These are phyloP conservation scores for Xylaria digitata DNA, from an alignment of 2,329 filamentous ascomycete species.

Conservation along the genomic window DNA sequence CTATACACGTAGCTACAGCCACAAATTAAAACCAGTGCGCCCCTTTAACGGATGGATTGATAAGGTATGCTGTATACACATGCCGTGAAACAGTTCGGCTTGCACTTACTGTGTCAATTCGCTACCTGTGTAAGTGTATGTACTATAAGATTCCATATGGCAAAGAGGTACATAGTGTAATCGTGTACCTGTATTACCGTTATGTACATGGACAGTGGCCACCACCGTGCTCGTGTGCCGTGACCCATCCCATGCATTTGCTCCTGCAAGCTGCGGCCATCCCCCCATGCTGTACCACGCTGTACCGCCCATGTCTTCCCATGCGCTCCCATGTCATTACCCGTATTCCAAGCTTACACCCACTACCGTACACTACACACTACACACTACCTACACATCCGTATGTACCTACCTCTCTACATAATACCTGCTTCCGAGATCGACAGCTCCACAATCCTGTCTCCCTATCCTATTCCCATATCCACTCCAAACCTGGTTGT, in stretches of 20 bases:
- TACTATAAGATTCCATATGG: too few species aligned
- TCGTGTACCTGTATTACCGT: not conserved
- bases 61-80: too few species aligned
- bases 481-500: constrained; percentile 25
- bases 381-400: too few species aligned
- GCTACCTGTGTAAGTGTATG: too few species aligned
- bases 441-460: constrained; percentile 37
- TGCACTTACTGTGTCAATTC: too few species aligned
- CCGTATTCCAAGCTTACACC: constrained; percentile 38
- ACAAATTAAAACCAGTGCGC: too few species aligned
- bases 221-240: constrained; percentile 11
- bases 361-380: too few species aligned
- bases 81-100: too few species aligned
- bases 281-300: constrained; percentile 18
- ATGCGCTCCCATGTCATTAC: constrained; percentile 30
- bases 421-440: constrained; percentile 33
- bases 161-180: too few species aligned
- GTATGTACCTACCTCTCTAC: not conserved
- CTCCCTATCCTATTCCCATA: constrained; percentile 29
- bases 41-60: too few species aligned
- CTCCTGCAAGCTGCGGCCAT: constrained; percentile 35
- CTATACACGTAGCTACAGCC: too few species aligned
- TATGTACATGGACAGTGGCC: not conserved
- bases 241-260: constrained; percentile 21
- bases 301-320: constrained; percentile 18